These are phyloP conservation scores for Heimioporus sp. DNA, from an alignment of 768 basidiomycete species.

Conservation along the genomic window DNA sequence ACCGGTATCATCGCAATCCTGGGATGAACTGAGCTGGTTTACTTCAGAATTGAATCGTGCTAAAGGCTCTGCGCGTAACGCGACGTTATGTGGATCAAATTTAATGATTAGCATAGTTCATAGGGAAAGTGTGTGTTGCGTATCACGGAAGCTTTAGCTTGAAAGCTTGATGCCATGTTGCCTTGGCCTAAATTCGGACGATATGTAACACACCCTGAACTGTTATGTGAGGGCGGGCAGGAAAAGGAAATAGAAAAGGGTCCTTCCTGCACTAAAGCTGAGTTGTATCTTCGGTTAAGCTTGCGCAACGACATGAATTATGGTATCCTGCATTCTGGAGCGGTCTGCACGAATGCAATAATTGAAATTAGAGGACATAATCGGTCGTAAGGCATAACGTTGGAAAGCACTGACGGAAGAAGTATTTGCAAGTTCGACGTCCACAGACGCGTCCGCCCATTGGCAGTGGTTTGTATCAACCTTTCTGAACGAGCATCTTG, in stretches of 20 bases:
- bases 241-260: not conserved
- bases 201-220: not conserved
- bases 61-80: not conserved
- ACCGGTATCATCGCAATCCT: not conserved
- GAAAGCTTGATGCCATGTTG: no score
- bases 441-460: no score
- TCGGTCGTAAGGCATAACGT: not conserved
- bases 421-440: no score
- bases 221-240: not conserved
- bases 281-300: not conserved
- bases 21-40: conserved; percentile 6
- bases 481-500: no score
- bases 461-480: no score
- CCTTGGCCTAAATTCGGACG: not conserved
- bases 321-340: not conserved
- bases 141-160: not conserved
- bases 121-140: no score
- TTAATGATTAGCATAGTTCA: conserved; percentile 4
- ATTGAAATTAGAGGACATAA: no score
- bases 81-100: not conserved
- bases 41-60: conserved; percentile 4
- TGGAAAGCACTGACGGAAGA: not conserved
- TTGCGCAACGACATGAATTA: not conserved
- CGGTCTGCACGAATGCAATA: not conserved
- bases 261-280: not conserved